Percentiles rank a stretch among this genome's conserved stretches.
Evolutionary conservation across 2,329 filamentous ascomycete genomes (phyloP).

Genomic region (Aspergillus fumigatus): DNA sequence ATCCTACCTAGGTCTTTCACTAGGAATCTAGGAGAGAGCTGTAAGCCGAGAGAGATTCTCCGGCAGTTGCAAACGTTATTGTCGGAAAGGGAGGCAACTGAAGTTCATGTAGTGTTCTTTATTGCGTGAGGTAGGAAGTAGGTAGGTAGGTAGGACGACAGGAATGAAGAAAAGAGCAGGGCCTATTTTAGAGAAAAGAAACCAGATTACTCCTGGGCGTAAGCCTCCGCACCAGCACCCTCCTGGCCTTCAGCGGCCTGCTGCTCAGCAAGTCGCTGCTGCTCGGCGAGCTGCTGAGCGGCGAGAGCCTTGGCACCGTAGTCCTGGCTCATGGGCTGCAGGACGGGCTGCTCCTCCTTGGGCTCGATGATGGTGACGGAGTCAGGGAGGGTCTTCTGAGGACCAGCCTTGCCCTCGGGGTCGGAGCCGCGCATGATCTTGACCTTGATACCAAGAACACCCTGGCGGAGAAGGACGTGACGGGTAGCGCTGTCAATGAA

Average conservation of each 20-base stretch:
- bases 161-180: conserved; percentile 24
- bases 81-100: conserved; percentile 1
- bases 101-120: conserved; percentile 32
- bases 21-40: conserved; percentile 4
- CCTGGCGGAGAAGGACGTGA: conserved; percentile 99
- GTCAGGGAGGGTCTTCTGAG: conserved; percentile 95
- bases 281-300: conserved; percentile 52
- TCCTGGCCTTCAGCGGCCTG: conserved; percentile 48
- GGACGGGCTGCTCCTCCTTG: conserved; percentile 96
- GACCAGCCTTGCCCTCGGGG: conserved; percentile 97
- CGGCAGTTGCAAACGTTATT: conserved; percentile 1
- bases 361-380: conserved; percentile 99
- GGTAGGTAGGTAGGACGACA: conserved; percentile 29
- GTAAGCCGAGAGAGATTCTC: conserved; percentile 1
- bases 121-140: conserved; percentile 34
- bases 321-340: conserved; percentile 96
- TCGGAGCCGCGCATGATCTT: conserved; percentile 99
- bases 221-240: conserved; percentile 38
- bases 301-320: conserved; percentile 88
- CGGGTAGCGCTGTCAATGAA: conserved; percentile 99
- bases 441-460: conserved; percentile 99
- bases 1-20: conserved; percentile 12
- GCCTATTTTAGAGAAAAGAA: conserved; percentile 21
- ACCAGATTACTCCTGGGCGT: conserved; percentile 44
- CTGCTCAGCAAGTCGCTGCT: conserved; percentile 57